Evolutionary conservation across 345 rosid species (phyloP).

Genomic region (Brassica nigra): DNA sequence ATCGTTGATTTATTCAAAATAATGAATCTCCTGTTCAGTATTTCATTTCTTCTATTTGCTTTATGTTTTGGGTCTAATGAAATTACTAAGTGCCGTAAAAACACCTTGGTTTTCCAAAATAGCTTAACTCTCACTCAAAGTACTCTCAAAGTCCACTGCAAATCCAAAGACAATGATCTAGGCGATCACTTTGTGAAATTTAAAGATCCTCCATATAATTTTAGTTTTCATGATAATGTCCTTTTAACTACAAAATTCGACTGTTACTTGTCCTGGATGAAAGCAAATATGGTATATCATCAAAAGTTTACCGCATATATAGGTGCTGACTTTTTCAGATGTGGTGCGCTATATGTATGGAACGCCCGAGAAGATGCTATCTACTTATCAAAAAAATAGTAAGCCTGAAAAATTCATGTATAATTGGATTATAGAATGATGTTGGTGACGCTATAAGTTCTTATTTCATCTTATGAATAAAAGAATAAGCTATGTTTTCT

Average conservation of each 20-base stretch:
- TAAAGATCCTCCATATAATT: background rate
- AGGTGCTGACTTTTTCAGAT: background rate
- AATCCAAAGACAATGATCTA: background rate
- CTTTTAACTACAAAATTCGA: background rate
- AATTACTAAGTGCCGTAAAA: background rate
- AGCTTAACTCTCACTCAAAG: background rate
- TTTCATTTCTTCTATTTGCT: background rate
- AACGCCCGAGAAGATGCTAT: slow-evolving; percentile 10
- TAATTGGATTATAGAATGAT: background rate
- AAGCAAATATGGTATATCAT: background rate
- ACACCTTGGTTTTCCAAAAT: background rate
- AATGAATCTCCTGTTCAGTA: background rate
- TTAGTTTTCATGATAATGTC: slow-evolving; percentile 9
- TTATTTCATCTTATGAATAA: background rate
- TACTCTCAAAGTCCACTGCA: slow-evolving; percentile 1
- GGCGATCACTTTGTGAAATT: slow-evolving; percentile 1
- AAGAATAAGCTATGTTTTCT: background rate
- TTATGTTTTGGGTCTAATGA: background rate
- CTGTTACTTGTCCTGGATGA: background rate
- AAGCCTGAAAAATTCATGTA: background rate
- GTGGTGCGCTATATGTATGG: background rate
- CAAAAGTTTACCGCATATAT: background rate
- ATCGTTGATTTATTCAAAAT: background rate
- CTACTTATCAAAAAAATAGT: background rate
- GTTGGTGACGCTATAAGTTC: background rate